Evolutionary conservation across 192 early-diverging fungal genomes (phyloP), one percentile per base, ranked within the genome.

Genomic region (Geranomyces michiganensis): DNA sequence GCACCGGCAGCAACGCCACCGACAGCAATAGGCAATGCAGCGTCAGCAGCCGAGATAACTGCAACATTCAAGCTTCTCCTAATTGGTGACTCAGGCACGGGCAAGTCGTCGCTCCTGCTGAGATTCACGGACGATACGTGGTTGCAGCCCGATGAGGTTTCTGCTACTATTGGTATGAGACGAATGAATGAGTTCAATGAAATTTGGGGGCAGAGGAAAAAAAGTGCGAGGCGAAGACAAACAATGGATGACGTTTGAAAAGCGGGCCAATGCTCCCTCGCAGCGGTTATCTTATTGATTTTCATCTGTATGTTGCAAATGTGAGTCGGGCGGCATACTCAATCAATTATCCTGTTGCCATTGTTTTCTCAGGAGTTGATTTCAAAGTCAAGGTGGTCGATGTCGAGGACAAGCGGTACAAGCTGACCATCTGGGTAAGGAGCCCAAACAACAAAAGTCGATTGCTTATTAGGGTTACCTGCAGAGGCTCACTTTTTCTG

Each of bases 111-210:
- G 10, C 80, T 99, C 31, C 82, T 99, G 43, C 82, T 96, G 61
- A 89, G 96, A 58, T 98, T 98, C 72, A 95, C 92, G 2, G 96
- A 98, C 73, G 96, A 97, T 73, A 85, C 88, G 51, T 99, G 96
- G 81, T 79, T 95, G 74, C 89, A 92, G 31, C 93, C 93, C 36
- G 96, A 98, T 60, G 92, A 98, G 76, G 89, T 90, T 19, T 90
- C 90, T 29, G 93, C 96, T 31, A 98, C 84, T 10, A 88, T 95
- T 65, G 90, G 90, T 89, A 75, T 13, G 69, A 36, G 26, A 41
- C 5, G 10, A 41, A 41, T 41, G 3, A 7, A 41, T 41, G 36
- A 10, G 36, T 7, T 41, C 5, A 10, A 3, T 7, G 36, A 41
- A 10, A 41, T 10, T 41, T 41, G 36, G 10, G 36, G n/a, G 36